Evolutionary conservation across 805 yeast species (phyloP).

Genomic region (Saturnispora mendoncae): DNA sequence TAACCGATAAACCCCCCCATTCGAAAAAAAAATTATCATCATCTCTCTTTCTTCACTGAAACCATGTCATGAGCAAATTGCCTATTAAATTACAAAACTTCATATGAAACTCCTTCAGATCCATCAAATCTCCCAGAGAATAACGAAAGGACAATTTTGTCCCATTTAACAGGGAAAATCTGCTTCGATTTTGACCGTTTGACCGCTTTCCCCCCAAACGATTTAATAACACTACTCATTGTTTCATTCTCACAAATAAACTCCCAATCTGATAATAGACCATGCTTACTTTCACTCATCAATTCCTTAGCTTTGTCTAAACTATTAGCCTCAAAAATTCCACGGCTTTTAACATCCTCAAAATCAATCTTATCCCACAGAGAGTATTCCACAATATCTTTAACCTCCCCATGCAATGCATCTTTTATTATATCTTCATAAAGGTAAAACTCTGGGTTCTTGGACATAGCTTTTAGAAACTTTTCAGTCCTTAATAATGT

Average conservation of each 20-base stretch:
- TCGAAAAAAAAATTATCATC: not conserved
- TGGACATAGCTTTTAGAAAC: constrained; percentile 62
- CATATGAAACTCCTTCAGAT: not conserved
- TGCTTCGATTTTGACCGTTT: not conserved
- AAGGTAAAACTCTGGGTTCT: constrained; percentile 42
- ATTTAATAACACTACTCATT: not conserved
- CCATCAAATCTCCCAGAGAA: not conserved
- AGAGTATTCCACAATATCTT: constrained; percentile 24
- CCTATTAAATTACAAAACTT: too few relatives aligned
- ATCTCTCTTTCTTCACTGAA: not conserved
- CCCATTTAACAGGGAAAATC: not conserved
- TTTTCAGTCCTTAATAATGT: constrained; percentile 79
- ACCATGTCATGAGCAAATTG: not conserved
- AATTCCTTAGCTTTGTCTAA: constrained; percentile 15
- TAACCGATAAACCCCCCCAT: too few relatives aligned
- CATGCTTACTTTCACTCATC: constrained; percentile 19
- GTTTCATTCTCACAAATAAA: constrained; percentile 1
- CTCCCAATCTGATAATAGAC: constrained; percentile 34
- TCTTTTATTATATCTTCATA: constrained; percentile 47
- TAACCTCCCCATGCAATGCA: constrained; percentile 24
- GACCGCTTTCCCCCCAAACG: constrained; percentile 1
- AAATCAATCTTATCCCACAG: constrained; percentile 22
- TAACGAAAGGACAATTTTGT: not conserved
- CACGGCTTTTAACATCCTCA: constrained; percentile 27
- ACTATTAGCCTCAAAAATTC: constrained; percentile 25